Evolutionary conservation across 179 eudicot genomes (phyloP).

Genomic region (Heliamphora pulchella): DNA sequence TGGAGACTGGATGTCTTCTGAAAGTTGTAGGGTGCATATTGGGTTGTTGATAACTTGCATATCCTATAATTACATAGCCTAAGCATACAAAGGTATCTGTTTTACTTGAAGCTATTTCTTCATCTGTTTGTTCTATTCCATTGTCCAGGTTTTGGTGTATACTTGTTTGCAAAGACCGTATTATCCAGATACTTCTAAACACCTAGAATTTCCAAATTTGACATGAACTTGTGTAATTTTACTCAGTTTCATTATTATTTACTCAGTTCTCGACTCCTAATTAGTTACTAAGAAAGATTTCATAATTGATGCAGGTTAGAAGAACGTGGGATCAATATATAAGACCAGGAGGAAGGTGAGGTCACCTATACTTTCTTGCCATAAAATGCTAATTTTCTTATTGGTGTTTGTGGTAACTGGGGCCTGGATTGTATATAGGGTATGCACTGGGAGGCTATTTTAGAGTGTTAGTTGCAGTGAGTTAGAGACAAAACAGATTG

Average conservation of each 20-base stretch:
- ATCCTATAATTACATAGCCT: neutral
- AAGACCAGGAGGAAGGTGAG: constrained; percentile 89
- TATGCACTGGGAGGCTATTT: no score
- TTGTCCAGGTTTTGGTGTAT: neutral
- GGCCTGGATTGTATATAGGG: no score
- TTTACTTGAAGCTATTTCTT: neutral
- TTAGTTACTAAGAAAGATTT: constrained; percentile 10
- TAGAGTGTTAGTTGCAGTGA: no score
- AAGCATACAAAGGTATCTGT: neutral
- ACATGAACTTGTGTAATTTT: neutral
- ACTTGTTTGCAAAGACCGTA: neutral
- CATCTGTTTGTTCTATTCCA: neutral
- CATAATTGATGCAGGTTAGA: constrained; percentile 54
- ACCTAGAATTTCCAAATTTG: neutral
- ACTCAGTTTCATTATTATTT: neutral
- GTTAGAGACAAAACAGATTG: no score
- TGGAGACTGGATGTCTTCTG: neutral
- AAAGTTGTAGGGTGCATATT: neutral
- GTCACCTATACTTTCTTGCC: constrained; percentile 3
- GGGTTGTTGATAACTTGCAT: neutral
- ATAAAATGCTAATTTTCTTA: neutral
- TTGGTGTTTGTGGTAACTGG: neutral
- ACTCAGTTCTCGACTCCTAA: neutral
- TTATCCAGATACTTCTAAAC: neutral
- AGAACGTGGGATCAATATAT: constrained; percentile 89